Conservation (phyloP, 2,329 filamentous ascomycete genomes). For the Phaeosphaeriaceae sp. region DNA sequence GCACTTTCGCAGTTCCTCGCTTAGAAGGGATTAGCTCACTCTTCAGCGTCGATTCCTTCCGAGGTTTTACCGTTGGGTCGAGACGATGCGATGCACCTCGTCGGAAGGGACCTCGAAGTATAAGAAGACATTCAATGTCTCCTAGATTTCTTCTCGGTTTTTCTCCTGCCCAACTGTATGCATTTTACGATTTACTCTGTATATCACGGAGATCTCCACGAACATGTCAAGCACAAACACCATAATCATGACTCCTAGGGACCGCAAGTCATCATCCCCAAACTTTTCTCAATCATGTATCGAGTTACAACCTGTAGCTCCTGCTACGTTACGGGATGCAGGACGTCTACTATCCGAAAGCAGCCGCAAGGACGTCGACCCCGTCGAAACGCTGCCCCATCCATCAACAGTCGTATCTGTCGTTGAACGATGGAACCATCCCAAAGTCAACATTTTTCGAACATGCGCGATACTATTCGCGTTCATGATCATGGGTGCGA, state of each 20-base stretch:
- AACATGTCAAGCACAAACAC: conserved; percentile 19
- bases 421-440: conserved; percentile 67
- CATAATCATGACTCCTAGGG: conserved; percentile 6
- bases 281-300: conserved; percentile 8
- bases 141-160: background rate
- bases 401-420: conserved; percentile 50
- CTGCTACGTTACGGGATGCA: conserved; percentile 3
- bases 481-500: conserved; percentile 69
- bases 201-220: background rate
- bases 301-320: conserved; percentile 11
- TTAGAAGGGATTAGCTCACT: background rate
- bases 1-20: background rate
- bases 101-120: background rate
- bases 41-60: background rate
- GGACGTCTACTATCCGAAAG: conserved; percentile 4
- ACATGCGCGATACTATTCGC: conserved; percentile 64
- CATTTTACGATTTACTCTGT: background rate
- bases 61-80: background rate
- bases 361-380: conserved; percentile 21
- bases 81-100: background rate
- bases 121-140: background rate
- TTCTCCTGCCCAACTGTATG: background rate
- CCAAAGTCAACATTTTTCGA: conserved; percentile 63
- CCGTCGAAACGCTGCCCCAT: conserved; percentile 49
- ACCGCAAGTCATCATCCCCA: background rate